Evolutionary conservation across 257 asterid species (phyloP).

Genomic region (Cruciata laevipes): DNA sequence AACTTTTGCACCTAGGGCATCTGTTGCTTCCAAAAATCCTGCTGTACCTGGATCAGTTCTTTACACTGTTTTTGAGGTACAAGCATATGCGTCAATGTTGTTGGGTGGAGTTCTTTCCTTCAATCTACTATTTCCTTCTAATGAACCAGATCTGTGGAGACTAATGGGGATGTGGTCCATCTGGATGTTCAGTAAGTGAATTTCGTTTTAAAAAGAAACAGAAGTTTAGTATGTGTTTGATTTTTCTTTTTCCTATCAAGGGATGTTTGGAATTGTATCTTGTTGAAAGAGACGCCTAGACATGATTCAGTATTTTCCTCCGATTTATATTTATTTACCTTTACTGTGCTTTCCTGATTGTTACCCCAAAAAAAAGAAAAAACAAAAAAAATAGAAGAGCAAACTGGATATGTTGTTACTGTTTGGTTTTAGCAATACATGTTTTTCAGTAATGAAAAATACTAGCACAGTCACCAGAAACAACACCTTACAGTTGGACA

Average conservation of each 20-base stretch:
- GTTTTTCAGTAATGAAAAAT: background rate
- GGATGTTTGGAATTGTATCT: background rate
- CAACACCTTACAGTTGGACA: background rate
- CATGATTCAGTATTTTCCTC: background rate
- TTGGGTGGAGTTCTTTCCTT: slow-evolving; percentile 87
- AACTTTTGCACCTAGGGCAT: slow-evolving; percentile 96
- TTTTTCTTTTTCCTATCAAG: background rate
- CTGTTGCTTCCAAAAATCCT: slow-evolving; percentile 77
- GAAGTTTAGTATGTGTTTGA: background rate
- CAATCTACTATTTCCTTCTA: slow-evolving; percentile 82
- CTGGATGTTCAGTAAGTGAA: slow-evolving; percentile 96
- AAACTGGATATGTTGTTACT: background rate
- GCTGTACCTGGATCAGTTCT: slow-evolving; percentile 72
- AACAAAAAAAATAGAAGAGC: background rate
- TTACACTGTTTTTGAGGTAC: slow-evolving; percentile 85
- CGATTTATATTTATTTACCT: background rate
- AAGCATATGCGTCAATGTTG: slow-evolving; percentile 62
- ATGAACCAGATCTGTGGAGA: slow-evolving; percentile 92
- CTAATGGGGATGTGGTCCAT: slow-evolving; percentile 98
- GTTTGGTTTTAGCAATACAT: background rate
- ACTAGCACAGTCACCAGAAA: background rate
- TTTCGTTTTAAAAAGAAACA: background rate
- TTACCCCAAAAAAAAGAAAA: background rate
- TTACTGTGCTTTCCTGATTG: background rate
- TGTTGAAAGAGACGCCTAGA: background rate